Conservation (phyloP, 306 rosid genomes). For the Fragaria iinumae region DNA sequence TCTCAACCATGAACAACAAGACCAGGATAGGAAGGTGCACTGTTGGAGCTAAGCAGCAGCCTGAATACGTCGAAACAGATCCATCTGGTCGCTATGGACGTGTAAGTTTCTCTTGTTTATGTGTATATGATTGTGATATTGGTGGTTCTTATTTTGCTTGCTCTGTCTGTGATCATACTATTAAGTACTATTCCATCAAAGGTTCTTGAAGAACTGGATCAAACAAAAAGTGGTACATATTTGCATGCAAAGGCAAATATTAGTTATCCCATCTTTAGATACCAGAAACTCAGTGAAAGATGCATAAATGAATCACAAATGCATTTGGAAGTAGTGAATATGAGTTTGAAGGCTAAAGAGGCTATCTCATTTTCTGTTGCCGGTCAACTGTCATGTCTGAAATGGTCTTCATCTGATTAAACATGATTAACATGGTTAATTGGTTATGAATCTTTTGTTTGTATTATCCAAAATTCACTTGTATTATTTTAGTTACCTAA, state of each 20-base stretch:
- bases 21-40: slow-evolving; percentile 38
- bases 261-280: background rate
- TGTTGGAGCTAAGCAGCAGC: slow-evolving; percentile 37
- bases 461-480: slow-evolving; percentile 6
- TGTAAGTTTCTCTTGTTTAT: slow-evolving; percentile 41
- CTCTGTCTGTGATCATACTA: background rate
- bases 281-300: background rate
- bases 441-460: background rate
- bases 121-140: background rate
- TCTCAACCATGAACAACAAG: slow-evolving; percentile 26
- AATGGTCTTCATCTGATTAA: background rate
- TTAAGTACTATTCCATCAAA: background rate
- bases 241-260: background rate
- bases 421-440: background rate
- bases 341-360: background rate
- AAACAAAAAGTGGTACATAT: background rate
- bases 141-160: background rate
- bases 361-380: background rate
- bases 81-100: slow-evolving; percentile 89
- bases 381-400: background rate
- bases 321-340: background rate
- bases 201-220: background rate
- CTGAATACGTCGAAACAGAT: slow-evolving; percentile 74
- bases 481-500: background rate
- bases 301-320: background rate